A percentile compares a stretch with the other conserved stretches of the same genome.
Evolutionary conservation across 129 eudicot genomes (phyloP).

Genomic region (Ambrosia artemisiifolia): DNA sequence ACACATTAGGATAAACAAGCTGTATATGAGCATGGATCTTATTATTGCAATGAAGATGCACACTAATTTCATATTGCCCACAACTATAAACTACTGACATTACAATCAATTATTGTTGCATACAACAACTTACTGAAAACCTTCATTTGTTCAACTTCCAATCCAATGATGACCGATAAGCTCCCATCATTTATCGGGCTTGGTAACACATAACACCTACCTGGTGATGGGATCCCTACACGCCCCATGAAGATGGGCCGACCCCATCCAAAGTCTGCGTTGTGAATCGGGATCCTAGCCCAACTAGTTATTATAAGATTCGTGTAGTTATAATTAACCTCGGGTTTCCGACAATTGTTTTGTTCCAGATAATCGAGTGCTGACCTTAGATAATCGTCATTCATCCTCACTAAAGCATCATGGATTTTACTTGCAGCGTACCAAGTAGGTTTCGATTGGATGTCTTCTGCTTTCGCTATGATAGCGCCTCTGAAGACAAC

Average conservation of each 20-base stretch:
- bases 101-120: not conserved
- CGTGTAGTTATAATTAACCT: too few species aligned
- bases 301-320: too few species aligned
- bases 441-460: not conserved
- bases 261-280: constrained; percentile 10
- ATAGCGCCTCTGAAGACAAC: not conserved
- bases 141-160: not conserved
- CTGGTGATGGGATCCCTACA: not conserved
- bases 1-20: too few species aligned
- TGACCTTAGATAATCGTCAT: not conserved
- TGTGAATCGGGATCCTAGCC: not conserved
- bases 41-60: too few species aligned
- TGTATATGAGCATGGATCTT: too few species aligned
- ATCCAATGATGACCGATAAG: not conserved
- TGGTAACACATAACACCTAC: not conserved
- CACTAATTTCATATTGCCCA: too few species aligned
- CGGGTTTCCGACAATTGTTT: too few species aligned
- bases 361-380: constrained; percentile 4
- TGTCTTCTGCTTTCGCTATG: not conserved
- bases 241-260: constrained; percentile 1
- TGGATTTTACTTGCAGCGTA: not conserved
- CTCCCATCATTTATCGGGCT: constrained; percentile 1
- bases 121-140: not conserved
- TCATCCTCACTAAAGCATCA: not conserved
- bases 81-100: too few species aligned